Evolutionary conservation across 2,329 filamentous ascomycete genomes (phyloP).

Genomic region (Allantophomopsis cytisporea): DNA sequence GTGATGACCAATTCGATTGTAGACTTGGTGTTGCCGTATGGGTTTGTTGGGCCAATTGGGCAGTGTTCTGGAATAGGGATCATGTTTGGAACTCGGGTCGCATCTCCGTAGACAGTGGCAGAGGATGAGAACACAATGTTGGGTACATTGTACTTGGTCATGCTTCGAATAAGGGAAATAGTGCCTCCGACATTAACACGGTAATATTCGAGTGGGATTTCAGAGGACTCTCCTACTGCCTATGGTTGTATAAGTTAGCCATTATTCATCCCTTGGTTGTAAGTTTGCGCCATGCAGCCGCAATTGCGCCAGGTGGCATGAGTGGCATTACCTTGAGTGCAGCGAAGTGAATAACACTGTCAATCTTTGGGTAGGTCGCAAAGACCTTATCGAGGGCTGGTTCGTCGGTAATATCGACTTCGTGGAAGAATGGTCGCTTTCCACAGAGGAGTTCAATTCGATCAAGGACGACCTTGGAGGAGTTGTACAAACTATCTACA

Average conservation of each 20-base stretch:
- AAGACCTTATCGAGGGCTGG: slow-evolving; percentile 77
- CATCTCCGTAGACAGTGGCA: slow-evolving; percentile 96
- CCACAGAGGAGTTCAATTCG: slow-evolving; percentile 90
- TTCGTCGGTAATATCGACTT: slow-evolving; percentile 82
- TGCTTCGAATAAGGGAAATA: slow-evolving; percentile 71
- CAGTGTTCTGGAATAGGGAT: slow-evolving; percentile 97
- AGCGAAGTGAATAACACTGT: slow-evolving; percentile 98
- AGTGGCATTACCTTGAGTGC: slow-evolving; percentile 61
- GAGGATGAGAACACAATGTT: slow-evolving; percentile 99
- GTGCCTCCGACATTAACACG: slow-evolving; percentile 91
- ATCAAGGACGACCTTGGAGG: slow-evolving; percentile 78
- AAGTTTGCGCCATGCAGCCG: background rate
- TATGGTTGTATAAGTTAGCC: slow-evolving; percentile 22
- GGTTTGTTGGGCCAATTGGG: slow-evolving; percentile 92
- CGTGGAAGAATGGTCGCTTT: slow-evolving; percentile 73
- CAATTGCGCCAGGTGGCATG: background rate
- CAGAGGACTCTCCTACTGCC: slow-evolving; percentile 90
- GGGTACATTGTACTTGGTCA: slow-evolving; percentile 79
- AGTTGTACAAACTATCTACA: slow-evolving; percentile 95
- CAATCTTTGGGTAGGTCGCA: slow-evolving; percentile 77
- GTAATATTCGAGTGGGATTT: slow-evolving; percentile 96
- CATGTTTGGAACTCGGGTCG: slow-evolving; percentile 92
- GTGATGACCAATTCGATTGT: slow-evolving; percentile 86
- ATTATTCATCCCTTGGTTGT: slow-evolving; percentile 2
- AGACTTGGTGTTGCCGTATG: slow-evolving; percentile 93